Base-by-base conservation (phyloP, 768 basidiomycete species). In the Infundibulicybe gibba region DNA sequence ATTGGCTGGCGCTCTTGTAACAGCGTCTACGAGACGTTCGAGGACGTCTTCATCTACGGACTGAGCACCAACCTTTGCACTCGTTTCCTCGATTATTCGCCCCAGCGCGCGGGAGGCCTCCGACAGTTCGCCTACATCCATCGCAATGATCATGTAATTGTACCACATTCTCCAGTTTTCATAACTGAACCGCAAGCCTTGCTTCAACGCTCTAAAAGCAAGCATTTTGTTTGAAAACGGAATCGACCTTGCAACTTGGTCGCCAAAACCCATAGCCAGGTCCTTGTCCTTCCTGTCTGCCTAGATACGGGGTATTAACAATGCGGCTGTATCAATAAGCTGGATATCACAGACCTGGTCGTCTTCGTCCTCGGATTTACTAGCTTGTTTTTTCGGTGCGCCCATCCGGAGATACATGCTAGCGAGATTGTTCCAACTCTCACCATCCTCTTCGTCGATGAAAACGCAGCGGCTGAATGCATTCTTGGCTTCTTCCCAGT, bases 161-260 rank as follows among this genome's bases (percentile, higher is more conserved):
- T 77, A 76, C 97, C 97, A 99, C 89, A 99, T 94, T 15, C 92
- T 80, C 94, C 95, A 98, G 59, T 93, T 94, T 20, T 90, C 85
- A 62, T 92, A 89, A 41, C 80, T 79, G 63, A 78, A 81, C 55
- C 83, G 85, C 50, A 98, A 76, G 1, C 97, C 94, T 50, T 91
- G 89, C 54, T 88, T 86, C 20, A 99, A 84, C 2, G 97, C 95
- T 14, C 85, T 86, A 75, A 91, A 97, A 1, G 97, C 97, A 37
- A 93, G 78, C 40, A 85, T 70, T 62, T 92, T 94, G 71, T 94
- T 83, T 38, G 77, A 67, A 59, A 86, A 86, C 4, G 83, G 71
- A 40, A 81, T 69, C 11, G 70, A 56, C 46, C 69, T 63, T 14
- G 55, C 41, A 12, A 56, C 47, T 44, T 61, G 4, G 6, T n/a